phyloP scores from a whole-genome alignment of 768 basidiomycete species.

The Naganishia vishniacii region DNA sequence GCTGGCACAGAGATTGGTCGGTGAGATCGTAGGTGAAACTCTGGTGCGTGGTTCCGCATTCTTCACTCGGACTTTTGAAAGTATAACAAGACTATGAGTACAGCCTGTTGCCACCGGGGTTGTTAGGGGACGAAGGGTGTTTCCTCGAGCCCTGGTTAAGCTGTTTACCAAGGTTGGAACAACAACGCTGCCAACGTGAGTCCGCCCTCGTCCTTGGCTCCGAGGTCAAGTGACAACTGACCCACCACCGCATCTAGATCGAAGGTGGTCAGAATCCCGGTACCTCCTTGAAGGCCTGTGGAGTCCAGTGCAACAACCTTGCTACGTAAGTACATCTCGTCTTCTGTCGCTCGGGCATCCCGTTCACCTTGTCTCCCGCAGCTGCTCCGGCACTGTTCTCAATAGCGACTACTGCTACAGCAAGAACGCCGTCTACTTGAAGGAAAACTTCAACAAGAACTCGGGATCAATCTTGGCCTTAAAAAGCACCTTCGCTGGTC shows the following conservation, averaged over 20 bases:
- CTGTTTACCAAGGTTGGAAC: conserved; percentile 10
- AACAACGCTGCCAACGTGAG: conserved; percentile 17
- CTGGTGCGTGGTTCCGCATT: no score
- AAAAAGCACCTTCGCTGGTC: conserved; percentile 52
- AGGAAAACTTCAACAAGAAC: conserved; percentile 75
- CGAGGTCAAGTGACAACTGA: no score
- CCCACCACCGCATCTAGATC: not conserved
- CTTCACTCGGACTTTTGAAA: no score
- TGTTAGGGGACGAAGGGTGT: no score
- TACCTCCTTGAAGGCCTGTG: conserved; percentile 4
- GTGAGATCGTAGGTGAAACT: no score
- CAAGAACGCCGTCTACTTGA: conserved; percentile 67
- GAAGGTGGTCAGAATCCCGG: conserved; percentile 8
- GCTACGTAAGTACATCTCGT: not conserved
- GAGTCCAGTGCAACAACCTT: conserved; percentile 16
- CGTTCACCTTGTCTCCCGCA: not conserved
- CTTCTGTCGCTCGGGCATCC: not conserved
- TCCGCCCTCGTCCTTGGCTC: not conserved
- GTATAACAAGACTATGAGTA: no score
- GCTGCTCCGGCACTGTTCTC: conserved; percentile 12
- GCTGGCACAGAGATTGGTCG: no score
- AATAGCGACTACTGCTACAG: conserved; percentile 10
- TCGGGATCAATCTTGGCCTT: conserved; percentile 89
- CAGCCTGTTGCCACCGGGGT: no score
- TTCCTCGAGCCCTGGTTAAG: not conserved